phyloP scores from a whole-genome alignment of 2,329 filamentous ascomycete genomes.

The Pseudogymnoascus pannorum region DNA sequence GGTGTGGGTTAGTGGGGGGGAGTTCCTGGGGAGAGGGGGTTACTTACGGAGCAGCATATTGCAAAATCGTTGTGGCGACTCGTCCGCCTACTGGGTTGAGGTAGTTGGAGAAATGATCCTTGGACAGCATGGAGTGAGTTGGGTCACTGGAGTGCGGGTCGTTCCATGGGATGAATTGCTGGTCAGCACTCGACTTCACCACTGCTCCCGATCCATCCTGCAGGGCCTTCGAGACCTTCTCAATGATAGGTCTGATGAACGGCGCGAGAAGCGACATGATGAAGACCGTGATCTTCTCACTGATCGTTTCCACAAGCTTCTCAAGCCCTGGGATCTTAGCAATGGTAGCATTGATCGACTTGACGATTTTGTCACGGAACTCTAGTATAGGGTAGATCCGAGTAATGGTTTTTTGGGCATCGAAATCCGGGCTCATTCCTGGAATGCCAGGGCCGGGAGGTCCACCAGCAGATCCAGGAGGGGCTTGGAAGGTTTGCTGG shows the following conservation, averaged over 20 bases:
- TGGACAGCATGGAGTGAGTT: conserved; percentile 75
- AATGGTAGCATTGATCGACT: conserved; percentile 74
- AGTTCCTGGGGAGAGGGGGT: conserved; percentile 33
- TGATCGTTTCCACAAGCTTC: conserved; percentile 84
- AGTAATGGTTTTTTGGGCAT: conserved; percentile 65
- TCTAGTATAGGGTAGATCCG: conserved; percentile 93
- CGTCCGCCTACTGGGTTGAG: conserved; percentile 71
- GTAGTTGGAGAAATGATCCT: conserved; percentile 77
- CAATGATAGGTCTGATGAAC: conserved; percentile 87
- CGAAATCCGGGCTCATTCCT: conserved; percentile 68
- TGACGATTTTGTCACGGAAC: conserved; percentile 91
- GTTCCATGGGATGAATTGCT: conserved; percentile 75
- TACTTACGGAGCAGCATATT: conserved; percentile 78
- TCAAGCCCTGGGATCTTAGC: conserved; percentile 90
- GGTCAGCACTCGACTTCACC: conserved; percentile 60
- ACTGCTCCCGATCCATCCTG: conserved; percentile 76
- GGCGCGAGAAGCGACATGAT: conserved; percentile 85
- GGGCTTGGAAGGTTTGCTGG: conserved; percentile 32
- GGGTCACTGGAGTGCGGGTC: conserved; percentile 69
- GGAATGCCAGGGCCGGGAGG: conserved; percentile 50
- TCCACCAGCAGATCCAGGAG: conserved; percentile 37
- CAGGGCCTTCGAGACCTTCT: conserved; percentile 71
- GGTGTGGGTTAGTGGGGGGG: conserved; percentile 19
- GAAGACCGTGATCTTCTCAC: conserved; percentile 86
- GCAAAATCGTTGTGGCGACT: conserved; percentile 66